These are phyloP conservation scores for Aureobasidium namibiae DNA, from an alignment of 2,329 filamentous ascomycete species.

Conservation along the genomic window DNA sequence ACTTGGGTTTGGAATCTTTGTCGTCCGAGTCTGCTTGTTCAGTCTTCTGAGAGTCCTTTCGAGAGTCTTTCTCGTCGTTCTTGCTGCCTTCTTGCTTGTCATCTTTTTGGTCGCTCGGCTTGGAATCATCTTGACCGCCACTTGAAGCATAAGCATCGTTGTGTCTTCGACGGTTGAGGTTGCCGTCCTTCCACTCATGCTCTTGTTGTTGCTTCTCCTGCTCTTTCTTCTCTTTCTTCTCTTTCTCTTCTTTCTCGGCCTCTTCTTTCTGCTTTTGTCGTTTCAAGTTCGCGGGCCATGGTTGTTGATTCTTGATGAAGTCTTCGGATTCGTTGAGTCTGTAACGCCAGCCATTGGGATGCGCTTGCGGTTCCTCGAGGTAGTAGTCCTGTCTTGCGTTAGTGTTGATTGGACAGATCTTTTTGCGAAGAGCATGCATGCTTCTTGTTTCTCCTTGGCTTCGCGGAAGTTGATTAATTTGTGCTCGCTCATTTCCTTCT, in stretches of 20 bases:
- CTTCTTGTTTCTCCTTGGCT: conserved; percentile 24
- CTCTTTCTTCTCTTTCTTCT: conserved; percentile 19
- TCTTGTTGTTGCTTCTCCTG: conserved; percentile 20
- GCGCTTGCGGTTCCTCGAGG: conserved; percentile 35
- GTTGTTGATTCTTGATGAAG: conserved; percentile 40
- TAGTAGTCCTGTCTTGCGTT: conserved; percentile 32
- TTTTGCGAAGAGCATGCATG: background rate
- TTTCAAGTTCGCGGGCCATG: conserved; percentile 42
- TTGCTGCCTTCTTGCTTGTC: conserved; percentile 15
- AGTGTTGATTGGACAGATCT: background rate
- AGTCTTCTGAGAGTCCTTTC: background rate
- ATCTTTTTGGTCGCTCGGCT: background rate
- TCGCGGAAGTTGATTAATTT: conserved; percentile 34
- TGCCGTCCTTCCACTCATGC: conserved; percentile 23
- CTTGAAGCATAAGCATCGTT: conserved; percentile 28
- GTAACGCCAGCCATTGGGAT: conserved; percentile 42
- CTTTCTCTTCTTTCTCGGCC: conserved; percentile 15
- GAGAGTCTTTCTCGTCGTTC: background rate
- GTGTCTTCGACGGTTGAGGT: conserved; percentile 28
- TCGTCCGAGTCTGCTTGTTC: conserved; percentile 15
- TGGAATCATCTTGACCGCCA: background rate
- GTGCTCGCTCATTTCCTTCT: conserved; percentile 21
- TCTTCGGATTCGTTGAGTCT: conserved; percentile 42
- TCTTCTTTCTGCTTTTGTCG: conserved; percentile 27
- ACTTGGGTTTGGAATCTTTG: background rate